These are phyloP conservation scores for Apiospora rasikravindrae DNA, from an alignment of 2,329 filamentous ascomycete species.

Conservation along the genomic window DNA sequence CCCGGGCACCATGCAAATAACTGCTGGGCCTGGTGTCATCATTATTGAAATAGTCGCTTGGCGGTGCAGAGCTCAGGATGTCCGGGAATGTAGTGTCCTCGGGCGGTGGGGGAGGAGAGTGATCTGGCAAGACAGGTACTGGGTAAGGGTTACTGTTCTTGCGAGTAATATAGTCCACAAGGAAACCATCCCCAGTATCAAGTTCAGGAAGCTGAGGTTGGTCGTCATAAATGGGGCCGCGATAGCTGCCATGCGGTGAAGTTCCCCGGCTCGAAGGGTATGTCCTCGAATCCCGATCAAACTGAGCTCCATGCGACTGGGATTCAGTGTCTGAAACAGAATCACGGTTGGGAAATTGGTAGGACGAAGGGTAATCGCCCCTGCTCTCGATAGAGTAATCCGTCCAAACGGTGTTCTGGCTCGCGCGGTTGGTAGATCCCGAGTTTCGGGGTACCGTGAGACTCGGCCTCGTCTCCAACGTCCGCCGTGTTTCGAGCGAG, in stretches of 20 bases:
- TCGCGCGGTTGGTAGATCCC: constrained; percentile 52
- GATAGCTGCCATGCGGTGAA: constrained; percentile 39
- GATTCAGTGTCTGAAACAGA: constrained; percentile 37
- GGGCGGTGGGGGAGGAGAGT: constrained; percentile 58
- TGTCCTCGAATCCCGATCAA: constrained; percentile 37
- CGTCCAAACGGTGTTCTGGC: constrained; percentile 65
- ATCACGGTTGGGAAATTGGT: constrained; percentile 31
- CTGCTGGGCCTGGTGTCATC: constrained; percentile 45
- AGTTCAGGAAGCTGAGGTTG: constrained; percentile 54
- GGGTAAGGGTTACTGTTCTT: constrained; percentile 31
- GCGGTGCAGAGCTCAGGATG: constrained; percentile 36
- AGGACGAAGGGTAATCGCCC: constrained; percentile 44
- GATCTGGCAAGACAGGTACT: constrained; percentile 48
- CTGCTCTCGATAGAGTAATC: constrained; percentile 63
- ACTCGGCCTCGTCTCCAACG: constrained; percentile 48
- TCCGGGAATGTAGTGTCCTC: constrained; percentile 34
- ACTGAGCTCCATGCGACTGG: constrained; percentile 33
- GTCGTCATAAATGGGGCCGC: constrained; percentile 32
- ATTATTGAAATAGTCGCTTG: constrained; percentile 47
- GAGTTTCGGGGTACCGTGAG: constrained; percentile 53
- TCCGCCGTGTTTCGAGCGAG: constrained; percentile 36
- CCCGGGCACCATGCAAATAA: constrained; percentile 47
- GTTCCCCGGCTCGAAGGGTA: constrained; percentile 39
- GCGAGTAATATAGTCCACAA: constrained; percentile 50
- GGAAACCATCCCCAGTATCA: constrained; percentile 57